These are phyloP conservation scores for Trichoderma guizhouense DNA, from an alignment of 2,329 filamentous ascomycete species.

Conservation along the genomic window DNA sequence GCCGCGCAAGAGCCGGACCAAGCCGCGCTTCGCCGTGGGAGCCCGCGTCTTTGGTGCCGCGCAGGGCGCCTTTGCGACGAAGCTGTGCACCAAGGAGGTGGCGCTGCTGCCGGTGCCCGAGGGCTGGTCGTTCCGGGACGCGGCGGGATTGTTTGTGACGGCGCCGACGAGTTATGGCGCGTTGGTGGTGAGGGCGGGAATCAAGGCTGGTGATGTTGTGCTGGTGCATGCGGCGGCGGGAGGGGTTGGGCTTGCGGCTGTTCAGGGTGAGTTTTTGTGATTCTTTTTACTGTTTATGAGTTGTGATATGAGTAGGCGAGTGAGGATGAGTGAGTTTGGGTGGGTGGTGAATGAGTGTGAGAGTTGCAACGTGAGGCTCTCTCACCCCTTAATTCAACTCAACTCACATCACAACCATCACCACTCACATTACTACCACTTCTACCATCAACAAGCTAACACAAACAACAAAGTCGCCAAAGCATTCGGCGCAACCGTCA, in stretches of 20 bases:
- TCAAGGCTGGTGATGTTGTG: slow-evolving; percentile 80
- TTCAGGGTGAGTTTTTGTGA: slow-evolving; percentile 56
- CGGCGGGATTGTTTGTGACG: slow-evolving; percentile 86
- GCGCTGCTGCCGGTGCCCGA: slow-evolving; percentile 69
- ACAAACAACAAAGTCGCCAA: slow-evolving; percentile 61
- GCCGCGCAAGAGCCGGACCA: slow-evolving; percentile 46
- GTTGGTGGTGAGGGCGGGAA: slow-evolving; percentile 70
- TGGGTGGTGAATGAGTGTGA: not conserved
- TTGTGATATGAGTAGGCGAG: not conserved
- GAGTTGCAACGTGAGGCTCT: not conserved
- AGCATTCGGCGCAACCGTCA: slow-evolving; percentile 85
- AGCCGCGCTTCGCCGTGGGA: slow-evolving; percentile 66
- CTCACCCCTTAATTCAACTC: not conserved
- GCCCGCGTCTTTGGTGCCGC: slow-evolving; percentile 81
- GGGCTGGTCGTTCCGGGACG: slow-evolving; percentile 80
- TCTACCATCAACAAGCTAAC: not conserved
- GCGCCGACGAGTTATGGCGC: slow-evolving; percentile 86
- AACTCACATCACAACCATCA: not conserved
- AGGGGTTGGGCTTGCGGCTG: slow-evolving; percentile 84
- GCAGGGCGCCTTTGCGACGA: slow-evolving; percentile 83
- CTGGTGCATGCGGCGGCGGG: slow-evolving; percentile 90
- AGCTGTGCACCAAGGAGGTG: slow-evolving; percentile 64
- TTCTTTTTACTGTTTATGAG: too few relatives aligned
- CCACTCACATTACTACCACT: not conserved
- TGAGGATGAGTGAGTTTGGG: not conserved